Evolutionary conservation across 805 yeast genomes (phyloP).

Genomic region (Isabelozyma pseudorhagii): DNA sequence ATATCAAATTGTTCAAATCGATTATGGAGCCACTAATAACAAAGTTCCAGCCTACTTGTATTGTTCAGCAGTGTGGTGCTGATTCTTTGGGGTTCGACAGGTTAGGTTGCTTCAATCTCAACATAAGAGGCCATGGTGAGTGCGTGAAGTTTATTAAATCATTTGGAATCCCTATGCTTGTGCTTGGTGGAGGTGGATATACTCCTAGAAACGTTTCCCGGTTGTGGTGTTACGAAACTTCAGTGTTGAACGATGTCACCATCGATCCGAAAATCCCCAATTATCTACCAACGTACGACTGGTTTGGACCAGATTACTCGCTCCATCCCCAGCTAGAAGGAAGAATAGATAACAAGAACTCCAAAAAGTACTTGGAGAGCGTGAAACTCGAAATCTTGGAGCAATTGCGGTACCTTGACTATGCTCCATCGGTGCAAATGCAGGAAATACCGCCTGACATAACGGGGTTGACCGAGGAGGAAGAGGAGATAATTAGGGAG

Average conservation of each 20-base stretch:
- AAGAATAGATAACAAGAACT: slow-evolving; percentile 78
- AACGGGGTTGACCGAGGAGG: slow-evolving; percentile 41
- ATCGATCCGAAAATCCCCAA: slow-evolving; percentile 52
- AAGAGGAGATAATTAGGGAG: slow-evolving; percentile 35
- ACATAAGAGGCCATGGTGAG: slow-evolving; percentile 91
- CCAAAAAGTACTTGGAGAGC: slow-evolving; percentile 78
- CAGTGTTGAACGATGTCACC: slow-evolving; percentile 63
- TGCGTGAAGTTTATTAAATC: slow-evolving; percentile 88
- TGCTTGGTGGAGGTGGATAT: slow-evolving; percentile 97
- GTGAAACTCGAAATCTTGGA: slow-evolving; percentile 74
- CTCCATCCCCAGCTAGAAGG: slow-evolving; percentile 68
- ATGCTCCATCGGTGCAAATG: slow-evolving; percentile 95
- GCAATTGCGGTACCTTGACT: slow-evolving; percentile 74
- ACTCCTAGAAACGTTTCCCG: slow-evolving; percentile 94
- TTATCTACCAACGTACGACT: slow-evolving; percentile 69
- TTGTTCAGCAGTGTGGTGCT: slow-evolving; percentile 96
- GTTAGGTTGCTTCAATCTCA: slow-evolving; percentile 88
- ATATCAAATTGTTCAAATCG: slow-evolving; percentile 71
- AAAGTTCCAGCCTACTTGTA: slow-evolving; percentile 89
- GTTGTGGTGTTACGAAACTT: slow-evolving; percentile 94
- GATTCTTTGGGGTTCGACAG: slow-evolving; percentile 93
- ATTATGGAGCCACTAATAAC: slow-evolving; percentile 87
- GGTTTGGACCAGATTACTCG: slow-evolving; percentile 89
- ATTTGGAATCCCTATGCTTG: slow-evolving; percentile 86
- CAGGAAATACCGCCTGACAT: slow-evolving; percentile 77